Evolutionary conservation across 1,284 basidiomycete genomes (phyloP), one percentile per base, ranked within the genome.

Genomic region (Tilletia setariae): DNA sequence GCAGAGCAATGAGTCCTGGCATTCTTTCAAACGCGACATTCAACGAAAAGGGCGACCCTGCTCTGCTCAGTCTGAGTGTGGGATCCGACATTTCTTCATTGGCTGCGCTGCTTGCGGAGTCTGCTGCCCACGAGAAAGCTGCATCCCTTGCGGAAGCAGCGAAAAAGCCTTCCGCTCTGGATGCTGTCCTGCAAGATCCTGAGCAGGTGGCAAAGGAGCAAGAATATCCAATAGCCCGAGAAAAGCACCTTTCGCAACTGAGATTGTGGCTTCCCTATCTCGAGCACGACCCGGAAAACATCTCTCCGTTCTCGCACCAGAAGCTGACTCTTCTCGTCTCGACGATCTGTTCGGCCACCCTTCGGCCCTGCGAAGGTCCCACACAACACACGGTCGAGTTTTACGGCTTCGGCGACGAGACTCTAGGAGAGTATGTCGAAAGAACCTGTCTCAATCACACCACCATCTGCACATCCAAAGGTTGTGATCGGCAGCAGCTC

Each of bases 221-320:
- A 77, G 86, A 86, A 23, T 87, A 91, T 61, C 87, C 87, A 49
- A 86, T 89, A 51, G 85, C 91, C 42, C 89, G 90, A 79, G 90
- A 89, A 85, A 88, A 89, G 68, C 91, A 94, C 71, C 88, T 90
- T 68, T 91, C 94, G 76, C 90, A 92, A 73, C 87, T 91, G 49
- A 89, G 90, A 62, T 87, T 93, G 21, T 97, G 94, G 92, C 90
- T 93, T 78, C 94, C 91, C 90, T 95, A 95, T 79, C 84, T 91
- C 15, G 87, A 90, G 64, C 30, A 44, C 49, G 40, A 72, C 51
- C 68, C 74, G 89, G 91, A 83, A 90, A 93, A 82, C 21, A 71
- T 78, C 32, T 75, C 91, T 51, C 91, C 95, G 35, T 93, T 94
- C 81, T 91, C 94, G 81, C 97, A 95, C 79, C 95, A 98, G 80